A percentile compares a stretch with the other conserved stretches of the same genome.
phyloP scores from a whole-genome alignment of 768 basidiomycete species.

The Tricholoma bakamatsutake region DNA sequence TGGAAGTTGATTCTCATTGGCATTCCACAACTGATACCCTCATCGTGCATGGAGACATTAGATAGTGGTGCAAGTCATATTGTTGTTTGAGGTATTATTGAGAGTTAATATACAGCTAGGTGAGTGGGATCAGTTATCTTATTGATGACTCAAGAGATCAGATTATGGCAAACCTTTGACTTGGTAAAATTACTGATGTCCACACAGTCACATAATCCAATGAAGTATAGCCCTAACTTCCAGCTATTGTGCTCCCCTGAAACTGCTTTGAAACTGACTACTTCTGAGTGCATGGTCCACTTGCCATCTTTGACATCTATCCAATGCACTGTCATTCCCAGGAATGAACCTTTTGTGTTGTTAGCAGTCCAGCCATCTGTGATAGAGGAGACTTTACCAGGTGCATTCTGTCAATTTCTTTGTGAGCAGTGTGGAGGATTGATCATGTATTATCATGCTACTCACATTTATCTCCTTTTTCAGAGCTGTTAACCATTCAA shows the following conservation, averaged over 20 bases:
- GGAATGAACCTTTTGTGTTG: constrained; percentile 9
- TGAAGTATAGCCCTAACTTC: constrained; percentile 22
- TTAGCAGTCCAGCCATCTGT: constrained; percentile 12
- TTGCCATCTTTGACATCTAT: constrained; percentile 14
- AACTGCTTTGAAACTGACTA: constrained; percentile 18
- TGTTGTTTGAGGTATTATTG: constrained; percentile 21
- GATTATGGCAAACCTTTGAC: constrained; percentile 14
- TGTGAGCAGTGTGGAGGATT: no score
- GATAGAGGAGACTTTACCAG: neutral
- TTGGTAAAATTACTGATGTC: constrained; percentile 14
- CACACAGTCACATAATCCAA: constrained; percentile 16
- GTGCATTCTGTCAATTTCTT: no score
- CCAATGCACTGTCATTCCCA: constrained; percentile 17
- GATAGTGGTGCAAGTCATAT: constrained; percentile 12
- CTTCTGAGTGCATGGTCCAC: constrained; percentile 19
- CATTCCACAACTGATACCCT: no score
- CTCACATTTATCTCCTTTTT: neutral
- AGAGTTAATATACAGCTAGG: constrained; percentile 16
- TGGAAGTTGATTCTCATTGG: no score
- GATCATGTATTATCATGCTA: neutral
- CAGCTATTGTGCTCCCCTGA: constrained; percentile 19
- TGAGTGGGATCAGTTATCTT: constrained; percentile 2
- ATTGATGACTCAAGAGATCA: neutral
- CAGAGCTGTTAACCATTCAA: neutral
- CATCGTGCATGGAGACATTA: constrained; percentile 8